These are phyloP conservation scores for Zymoseptoria brevis DNA, from an alignment of 2,329 filamentous ascomycete genomes.

Conservation along the genomic window DNA sequence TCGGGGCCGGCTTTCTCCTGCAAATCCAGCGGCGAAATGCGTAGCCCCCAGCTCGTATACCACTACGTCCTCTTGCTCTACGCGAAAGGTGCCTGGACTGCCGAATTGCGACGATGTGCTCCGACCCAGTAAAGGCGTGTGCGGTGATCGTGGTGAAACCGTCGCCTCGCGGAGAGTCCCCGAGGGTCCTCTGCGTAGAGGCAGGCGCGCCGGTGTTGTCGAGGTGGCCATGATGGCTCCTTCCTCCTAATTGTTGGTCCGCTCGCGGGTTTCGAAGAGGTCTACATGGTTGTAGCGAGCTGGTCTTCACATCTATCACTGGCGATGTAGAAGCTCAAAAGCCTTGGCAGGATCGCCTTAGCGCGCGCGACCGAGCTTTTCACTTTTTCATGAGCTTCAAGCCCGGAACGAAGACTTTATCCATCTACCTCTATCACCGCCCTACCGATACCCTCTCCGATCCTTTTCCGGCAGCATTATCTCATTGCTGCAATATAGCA, in stretches of 20 bases:
- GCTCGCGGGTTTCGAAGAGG: not conserved
- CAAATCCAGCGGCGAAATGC: constrained; percentile 73
- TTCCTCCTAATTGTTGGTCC: not conserved
- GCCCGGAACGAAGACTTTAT: not conserved
- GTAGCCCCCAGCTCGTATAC: constrained; percentile 78
- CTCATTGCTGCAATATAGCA: constrained; percentile 12
- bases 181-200: constrained; percentile 10
- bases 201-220: constrained; percentile 1
- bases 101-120: constrained; percentile 53
- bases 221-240: constrained; percentile 13
- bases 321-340: not conserved
- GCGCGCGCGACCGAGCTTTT: no score
- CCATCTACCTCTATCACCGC: constrained; percentile 3
- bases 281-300: constrained; percentile 1
- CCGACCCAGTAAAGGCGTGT: constrained; percentile 52
- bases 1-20: constrained; percentile 67
- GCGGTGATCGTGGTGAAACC: constrained; percentile 30
- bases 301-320: not conserved
- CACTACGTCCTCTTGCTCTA: constrained; percentile 71
- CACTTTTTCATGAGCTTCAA: no score
- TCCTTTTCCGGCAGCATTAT: not conserved
- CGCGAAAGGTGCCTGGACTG: constrained; percentile 50
- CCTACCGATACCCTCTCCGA: not conserved
- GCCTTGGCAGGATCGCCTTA: not conserved
- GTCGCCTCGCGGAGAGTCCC: not conserved